Evolutionary conservation across 176 grass and related monocot species (phyloP).

Genomic region (Phoenix roebelenii): DNA sequence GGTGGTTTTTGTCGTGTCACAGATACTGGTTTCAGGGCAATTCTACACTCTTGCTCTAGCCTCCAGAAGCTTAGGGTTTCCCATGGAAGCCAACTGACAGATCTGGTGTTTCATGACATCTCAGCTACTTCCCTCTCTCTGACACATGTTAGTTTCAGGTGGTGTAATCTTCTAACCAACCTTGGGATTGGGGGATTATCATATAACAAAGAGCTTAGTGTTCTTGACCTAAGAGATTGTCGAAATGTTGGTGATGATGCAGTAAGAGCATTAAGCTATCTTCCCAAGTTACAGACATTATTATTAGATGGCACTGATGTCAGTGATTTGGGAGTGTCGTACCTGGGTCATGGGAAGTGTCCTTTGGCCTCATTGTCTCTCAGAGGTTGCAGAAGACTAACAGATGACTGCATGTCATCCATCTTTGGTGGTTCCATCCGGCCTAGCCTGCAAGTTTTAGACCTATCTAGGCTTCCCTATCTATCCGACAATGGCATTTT

Average conservation of each 20-base stretch:
- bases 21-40: conserved; percentile 80
- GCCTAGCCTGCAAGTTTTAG: conserved; percentile 53
- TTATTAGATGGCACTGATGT: conserved; percentile 57
- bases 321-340: conserved; percentile 59
- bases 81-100: conserved; percentile 71
- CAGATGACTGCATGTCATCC: conserved; percentile 52
- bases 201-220: conserved; percentile 80
- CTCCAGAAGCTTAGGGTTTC: conserved; percentile 81
- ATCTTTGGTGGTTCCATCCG: conserved; percentile 55
- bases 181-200: conserved; percentile 65
- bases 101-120: conserved; percentile 99
- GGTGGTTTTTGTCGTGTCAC: conserved; percentile 89
- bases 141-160: conserved; percentile 86
- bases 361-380: conserved; percentile 72
- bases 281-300: conserved; percentile 55
- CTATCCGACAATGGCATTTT: conserved; percentile 72
- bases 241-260: conserved; percentile 71
- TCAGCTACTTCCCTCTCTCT: conserved; percentile 86
- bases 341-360: conserved; percentile 54
- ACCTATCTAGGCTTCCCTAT: conserved; percentile 70
- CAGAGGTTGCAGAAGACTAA: conserved; percentile 75
- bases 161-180: conserved; percentile 82
- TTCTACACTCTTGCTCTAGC: conserved; percentile 78
- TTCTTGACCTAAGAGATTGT: conserved; percentile 85
- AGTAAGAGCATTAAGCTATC: conserved; percentile 64